Percentiles rank a stretch among this genome's conserved stretches.
Conservation (phyloP, 1,284 basidiomycete species). For the Melampsora americana region DNA sequence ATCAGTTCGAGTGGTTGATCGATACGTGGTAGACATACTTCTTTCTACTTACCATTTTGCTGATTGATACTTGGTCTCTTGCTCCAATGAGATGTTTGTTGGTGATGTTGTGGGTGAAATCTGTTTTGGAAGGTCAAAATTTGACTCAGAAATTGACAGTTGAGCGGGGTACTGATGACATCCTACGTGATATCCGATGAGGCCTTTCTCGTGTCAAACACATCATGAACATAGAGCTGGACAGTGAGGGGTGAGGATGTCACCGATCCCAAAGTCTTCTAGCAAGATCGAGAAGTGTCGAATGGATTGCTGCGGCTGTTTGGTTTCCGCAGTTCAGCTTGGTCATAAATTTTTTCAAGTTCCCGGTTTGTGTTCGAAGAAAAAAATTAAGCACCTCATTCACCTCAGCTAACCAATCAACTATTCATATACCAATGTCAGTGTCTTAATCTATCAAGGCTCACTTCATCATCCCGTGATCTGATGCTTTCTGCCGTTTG, state of each 20-base stretch:
- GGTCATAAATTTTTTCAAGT: neutral
- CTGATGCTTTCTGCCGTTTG: neutral
- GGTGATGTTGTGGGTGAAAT: neutral
- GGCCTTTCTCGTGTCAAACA: no score
- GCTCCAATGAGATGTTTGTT: neutral
- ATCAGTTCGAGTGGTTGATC: neutral
- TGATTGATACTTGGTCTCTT: no score
- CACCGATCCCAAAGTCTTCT: constrained; percentile 1
- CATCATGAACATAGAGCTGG: no score
- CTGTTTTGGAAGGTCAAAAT: neutral
- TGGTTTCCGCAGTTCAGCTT: neutral
- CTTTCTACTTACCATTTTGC: no score
- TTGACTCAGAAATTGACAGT: neutral
- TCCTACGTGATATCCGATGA: no score
- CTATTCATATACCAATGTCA: no score
- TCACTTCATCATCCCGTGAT: neutral
- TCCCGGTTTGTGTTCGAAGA: neutral
- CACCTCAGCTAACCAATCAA: no score
- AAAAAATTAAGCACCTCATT: no score
- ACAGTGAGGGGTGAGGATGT: neutral
- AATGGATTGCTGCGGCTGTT: neutral
- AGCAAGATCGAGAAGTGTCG: constrained; percentile 28
- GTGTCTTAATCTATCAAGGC: neutral
- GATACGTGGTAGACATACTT: neutral
- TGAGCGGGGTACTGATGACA: no score